Base-by-base conservation (phyloP, 169 alveolate species). In the Amoebophrya sp. region DNA sequence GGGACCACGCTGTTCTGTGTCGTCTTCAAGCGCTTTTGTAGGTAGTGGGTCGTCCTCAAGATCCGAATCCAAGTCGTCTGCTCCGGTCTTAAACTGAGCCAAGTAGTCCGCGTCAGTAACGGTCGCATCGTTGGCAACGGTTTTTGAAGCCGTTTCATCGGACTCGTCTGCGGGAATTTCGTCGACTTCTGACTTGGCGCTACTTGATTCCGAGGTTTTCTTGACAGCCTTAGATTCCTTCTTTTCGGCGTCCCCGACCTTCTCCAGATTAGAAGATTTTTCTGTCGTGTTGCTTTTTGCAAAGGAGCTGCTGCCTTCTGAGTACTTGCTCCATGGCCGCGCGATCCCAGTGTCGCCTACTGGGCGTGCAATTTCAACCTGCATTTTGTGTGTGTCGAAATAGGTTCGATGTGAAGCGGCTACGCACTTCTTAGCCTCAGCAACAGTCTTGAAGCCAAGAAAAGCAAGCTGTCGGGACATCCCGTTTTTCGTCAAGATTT, bases 341-440 rank as follows among this genome's bases (percentile, higher is more conserved):
- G 95, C 94, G 3, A 95, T 93, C 12, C 91, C 93, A 3, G 95
- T 95, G 89, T 95, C 96, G 1, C 96, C 96, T 41, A 95, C 96
- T 39, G 95, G 94, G 76, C 83, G 91, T 12, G 97, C 97, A 91
- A 40, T 94, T 54, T 96, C 96, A 0, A 96, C 95, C 41, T 91
- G 47, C 10, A 95, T 89, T 91, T 94, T 93, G 38, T 94, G 90
- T 18, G 97, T 95, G 93, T 96, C 95, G 29, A 96, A 83, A 77
- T 90, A 96, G 0, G 97, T 94, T 10, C 94, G 92, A 78, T 95
- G 94, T 6, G 6, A 12, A 18, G 65, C 65, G 29, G 6, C 18
- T 18, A 47, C 65, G 18, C 65, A 47, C 65, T 18, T 47, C 18
- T 18, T 47, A 18, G 65, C 65, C 65, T 47, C 65, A 12, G 6